Conservation (phyloP, 2,329 filamentous ascomycete species). For the Cryphonectria naterciae region DNA sequence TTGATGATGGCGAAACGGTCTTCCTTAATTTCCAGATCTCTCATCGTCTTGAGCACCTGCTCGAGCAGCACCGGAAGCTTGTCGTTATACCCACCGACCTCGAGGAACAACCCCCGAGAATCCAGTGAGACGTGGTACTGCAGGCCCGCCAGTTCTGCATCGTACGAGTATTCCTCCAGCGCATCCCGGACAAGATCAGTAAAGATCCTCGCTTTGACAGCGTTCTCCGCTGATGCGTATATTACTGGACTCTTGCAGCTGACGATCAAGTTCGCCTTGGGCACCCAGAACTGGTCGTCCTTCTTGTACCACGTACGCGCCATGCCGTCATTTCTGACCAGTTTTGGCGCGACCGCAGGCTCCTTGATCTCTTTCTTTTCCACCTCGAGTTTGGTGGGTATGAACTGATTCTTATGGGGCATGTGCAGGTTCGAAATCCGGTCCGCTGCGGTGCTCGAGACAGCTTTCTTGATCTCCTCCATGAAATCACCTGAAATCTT, state of each 20-base stretch:
- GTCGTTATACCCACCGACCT: conserved; percentile 91
- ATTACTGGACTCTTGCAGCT: conserved; percentile 79
- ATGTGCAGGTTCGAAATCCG: conserved; percentile 77
- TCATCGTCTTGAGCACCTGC: conserved; percentile 82
- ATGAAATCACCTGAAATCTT: conserved; percentile 79
- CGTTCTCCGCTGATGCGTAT: conserved; percentile 77
- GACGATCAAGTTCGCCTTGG: conserved; percentile 85
- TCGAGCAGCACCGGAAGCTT: conserved; percentile 90
- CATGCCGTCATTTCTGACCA: conserved; percentile 82
- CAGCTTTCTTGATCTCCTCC: conserved; percentile 68
- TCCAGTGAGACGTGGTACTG: conserved; percentile 79
- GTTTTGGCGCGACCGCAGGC: conserved; percentile 72
- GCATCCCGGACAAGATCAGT: conserved; percentile 87
- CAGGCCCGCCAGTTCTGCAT: conserved; percentile 89
- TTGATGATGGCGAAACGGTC: conserved; percentile 92
- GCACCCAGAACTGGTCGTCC: conserved; percentile 97
- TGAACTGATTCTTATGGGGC: conserved; percentile 93
- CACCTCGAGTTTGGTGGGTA: conserved; percentile 89
- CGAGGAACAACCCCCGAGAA: conserved; percentile 73
- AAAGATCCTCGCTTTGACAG: conserved; percentile 78
- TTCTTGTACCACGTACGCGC: conserved; percentile 96
- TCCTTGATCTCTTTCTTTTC: conserved; percentile 89
- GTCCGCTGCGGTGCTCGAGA: conserved; percentile 57
- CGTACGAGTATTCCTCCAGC: conserved; percentile 91
- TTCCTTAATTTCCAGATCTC: conserved; percentile 80